Evolutionary conservation across 306 rosid species (phyloP).

Genomic region (Ormosia semicastrata): DNA sequence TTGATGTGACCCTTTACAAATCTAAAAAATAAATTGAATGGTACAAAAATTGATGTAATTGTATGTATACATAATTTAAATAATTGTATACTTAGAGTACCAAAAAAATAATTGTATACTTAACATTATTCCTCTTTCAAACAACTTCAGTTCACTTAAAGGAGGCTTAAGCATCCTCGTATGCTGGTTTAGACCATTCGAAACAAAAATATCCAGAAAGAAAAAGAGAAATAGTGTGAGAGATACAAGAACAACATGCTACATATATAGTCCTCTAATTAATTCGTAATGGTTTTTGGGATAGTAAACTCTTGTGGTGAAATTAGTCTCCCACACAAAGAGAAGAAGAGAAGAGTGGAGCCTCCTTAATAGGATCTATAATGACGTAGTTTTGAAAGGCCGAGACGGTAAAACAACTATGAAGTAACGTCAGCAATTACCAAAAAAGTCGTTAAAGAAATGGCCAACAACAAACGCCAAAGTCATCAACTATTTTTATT

Average conservation of each 20-base stretch:
- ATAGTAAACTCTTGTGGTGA: not conserved
- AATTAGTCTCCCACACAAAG: not conserved
- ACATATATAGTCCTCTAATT: not conserved
- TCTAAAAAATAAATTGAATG: no score
- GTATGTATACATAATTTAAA: no score
- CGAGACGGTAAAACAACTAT: conserved; percentile 6
- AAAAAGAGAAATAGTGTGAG: not conserved
- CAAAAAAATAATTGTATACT: not conserved
- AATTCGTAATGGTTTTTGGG: not conserved
- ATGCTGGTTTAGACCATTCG: no score
- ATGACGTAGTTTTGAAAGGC: conserved; percentile 18
- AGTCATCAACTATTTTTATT: conserved; percentile 32
- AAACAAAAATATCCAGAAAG: no score
- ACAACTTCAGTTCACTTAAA: not conserved
- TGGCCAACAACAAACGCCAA: conserved; percentile 29
- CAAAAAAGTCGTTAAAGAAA: conserved; percentile 25
- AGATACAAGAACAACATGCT: not conserved
- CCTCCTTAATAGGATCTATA: not conserved
- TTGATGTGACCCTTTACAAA: not conserved
- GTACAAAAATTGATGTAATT: no score
- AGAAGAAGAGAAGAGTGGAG: not conserved
- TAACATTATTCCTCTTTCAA: not conserved
- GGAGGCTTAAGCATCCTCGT: no score
- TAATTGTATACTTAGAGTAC: no score
- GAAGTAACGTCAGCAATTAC: conserved; percentile 21